Evolutionary conservation across 2,329 filamentous ascomycete species (phyloP).

Genomic region (Thyridium curvatum): DNA sequence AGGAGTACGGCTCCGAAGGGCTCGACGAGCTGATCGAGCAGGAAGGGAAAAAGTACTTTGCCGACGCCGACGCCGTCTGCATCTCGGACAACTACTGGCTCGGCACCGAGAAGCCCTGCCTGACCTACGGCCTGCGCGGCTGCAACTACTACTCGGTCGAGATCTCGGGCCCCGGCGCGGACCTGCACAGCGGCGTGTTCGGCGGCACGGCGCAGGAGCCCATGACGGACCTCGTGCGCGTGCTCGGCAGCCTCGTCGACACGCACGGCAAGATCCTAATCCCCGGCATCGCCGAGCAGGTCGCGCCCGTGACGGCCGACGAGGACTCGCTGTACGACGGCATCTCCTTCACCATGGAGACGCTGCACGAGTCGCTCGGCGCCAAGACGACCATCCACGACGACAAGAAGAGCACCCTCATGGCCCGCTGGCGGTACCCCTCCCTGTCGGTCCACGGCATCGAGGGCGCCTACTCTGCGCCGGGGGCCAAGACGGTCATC

Average conservation of each 20-base stretch:
- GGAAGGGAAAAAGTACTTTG: conserved; percentile 92
- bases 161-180: conserved; percentile 83
- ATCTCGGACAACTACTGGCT: conserved; percentile 99
- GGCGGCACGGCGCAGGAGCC: conserved; percentile 95
- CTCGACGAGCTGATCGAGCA: conserved; percentile 89
- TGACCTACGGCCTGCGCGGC: conserved; percentile 94
- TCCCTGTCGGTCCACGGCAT: conserved; percentile 91
- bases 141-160: conserved; percentile 97
- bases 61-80: conserved; percentile 91
- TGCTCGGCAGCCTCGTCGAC: conserved; percentile 82
- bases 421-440: conserved; percentile 93
- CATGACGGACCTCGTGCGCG: conserved; percentile 87
- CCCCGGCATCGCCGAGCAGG: conserved; percentile 88
- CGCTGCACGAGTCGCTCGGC: conserved; percentile 85
- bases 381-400: conserved; percentile 81
- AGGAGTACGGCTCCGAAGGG: conserved; percentile 96
- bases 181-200: conserved; percentile 95
- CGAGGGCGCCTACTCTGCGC: conserved; percentile 88
- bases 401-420: conserved; percentile 86
- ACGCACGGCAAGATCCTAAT: conserved; percentile 89
- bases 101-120: conserved; percentile 94
- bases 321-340: conserved; percentile 82
- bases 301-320: conserved; percentile 79
- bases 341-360: conserved; percentile 95
- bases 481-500: conserved; percentile 97